Base-by-base conservation (phyloP, 2,329 filamentous ascomycete species). In the Botrytis aclada region DNA sequence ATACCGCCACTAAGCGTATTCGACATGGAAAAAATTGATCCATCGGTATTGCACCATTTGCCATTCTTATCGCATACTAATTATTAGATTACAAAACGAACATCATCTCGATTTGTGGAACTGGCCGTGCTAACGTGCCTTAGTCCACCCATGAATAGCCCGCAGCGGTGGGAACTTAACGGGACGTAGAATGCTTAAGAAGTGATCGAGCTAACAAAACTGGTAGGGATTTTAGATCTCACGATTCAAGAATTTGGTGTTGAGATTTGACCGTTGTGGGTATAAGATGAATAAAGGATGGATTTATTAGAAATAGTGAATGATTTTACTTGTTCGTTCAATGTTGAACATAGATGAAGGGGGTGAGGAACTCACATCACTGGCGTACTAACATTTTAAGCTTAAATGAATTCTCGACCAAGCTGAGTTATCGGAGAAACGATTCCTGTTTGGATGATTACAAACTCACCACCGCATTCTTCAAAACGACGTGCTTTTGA, bases 41-140 rank as follows among this genome's bases (percentile, higher is more conserved):
- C 34, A 56, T 54, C 18, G 64, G 64, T 29, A 67, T 67, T 67
- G 47, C 65, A 56, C 47, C 65, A 67, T 67, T 67, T 56, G 25
- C 64, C 6, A 41, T 41, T 18, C 65, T 56, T 56, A 67, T 56
- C 47, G n/a, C 65, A 67, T 41, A 32, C 34, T 41, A 34, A 12
- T 37, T 37, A 37, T 37, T 51, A 39, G 32, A 51, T 51, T 51
- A 67, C n/a, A 39, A 67, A 54, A 56, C 34, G 64, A 56, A 54
- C 41, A 67, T 56, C 47, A 8, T 54, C 29, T 41, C 25, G 65
- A 41, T 56, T 67, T 41, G 47, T 67, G 65, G 47, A 67, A 56
- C 37, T 39, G 25, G 22, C 34, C 60, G 60, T 62, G 60, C 60
- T 51, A 41, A 32, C 25, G 47, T 56, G 7, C 34, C 25, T 54